Evolutionary conservation across 2,329 filamentous ascomycete species (phyloP).

Genomic region (Penicillium sp.): DNA sequence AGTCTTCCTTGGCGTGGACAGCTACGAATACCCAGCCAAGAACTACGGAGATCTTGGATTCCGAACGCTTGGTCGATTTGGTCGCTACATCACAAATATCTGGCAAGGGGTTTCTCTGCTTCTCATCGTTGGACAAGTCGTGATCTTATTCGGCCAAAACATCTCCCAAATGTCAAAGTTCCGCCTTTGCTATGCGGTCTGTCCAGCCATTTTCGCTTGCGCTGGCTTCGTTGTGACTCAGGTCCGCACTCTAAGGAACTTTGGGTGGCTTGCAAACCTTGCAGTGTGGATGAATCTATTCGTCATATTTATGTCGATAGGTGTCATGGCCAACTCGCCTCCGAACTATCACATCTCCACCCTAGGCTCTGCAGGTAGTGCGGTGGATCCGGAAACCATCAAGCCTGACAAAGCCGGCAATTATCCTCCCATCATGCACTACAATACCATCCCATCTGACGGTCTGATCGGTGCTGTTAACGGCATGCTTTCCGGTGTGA

Average conservation of each 20-base stretch:
- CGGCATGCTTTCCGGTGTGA: constrained; percentile 62
- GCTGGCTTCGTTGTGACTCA: constrained; percentile 61
- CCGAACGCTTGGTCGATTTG: constrained; percentile 46
- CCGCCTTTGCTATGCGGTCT: constrained; percentile 60
- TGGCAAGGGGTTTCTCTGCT: constrained; percentile 53
- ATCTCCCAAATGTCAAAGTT: constrained; percentile 60
- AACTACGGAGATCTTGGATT: constrained; percentile 52
- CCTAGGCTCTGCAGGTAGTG: constrained; percentile 37
- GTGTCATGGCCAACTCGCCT: constrained; percentile 55
- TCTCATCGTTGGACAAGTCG: constrained; percentile 59
- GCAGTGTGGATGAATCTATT: constrained; percentile 63
- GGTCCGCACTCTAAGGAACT: constrained; percentile 61
- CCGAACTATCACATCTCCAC: constrained; percentile 54
- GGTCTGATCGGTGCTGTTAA: constrained; percentile 55
- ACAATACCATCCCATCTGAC: constrained; percentile 51
- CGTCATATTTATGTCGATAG: constrained; percentile 63
- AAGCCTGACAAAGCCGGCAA: constrained; percentile 36
- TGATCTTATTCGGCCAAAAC: constrained; percentile 61
- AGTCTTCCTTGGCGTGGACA: constrained; percentile 51
- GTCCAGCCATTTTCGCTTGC: constrained; percentile 58
- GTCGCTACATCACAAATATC: constrained; percentile 46
- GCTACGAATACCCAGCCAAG: constrained; percentile 47
- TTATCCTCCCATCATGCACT: constrained; percentile 47
- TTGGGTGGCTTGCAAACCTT: constrained; percentile 62
- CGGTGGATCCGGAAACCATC: constrained; percentile 32